Evolutionary conservation across 371 early-diverging fungal genomes (phyloP).

Genomic region (Syncephalastrum sp.): DNA sequence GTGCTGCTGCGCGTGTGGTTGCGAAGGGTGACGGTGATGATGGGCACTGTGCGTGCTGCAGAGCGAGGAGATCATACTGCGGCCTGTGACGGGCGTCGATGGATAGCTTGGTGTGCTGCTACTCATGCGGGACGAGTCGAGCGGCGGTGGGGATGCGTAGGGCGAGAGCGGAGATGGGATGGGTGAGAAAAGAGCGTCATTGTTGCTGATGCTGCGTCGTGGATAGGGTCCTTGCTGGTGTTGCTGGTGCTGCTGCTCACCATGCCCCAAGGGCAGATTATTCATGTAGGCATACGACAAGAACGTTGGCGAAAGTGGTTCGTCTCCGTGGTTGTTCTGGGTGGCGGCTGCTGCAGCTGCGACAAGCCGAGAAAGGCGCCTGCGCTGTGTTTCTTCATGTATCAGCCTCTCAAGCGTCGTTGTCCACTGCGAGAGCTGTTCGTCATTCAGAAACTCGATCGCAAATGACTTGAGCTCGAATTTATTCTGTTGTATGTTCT

Average conservation of each 20-base stretch:
- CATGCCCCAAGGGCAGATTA: constrained; percentile 8
- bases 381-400: constrained; percentile 12
- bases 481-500: constrained; percentile 10
- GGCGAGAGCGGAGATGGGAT: too few relatives aligned
- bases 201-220: constrained; percentile 9
- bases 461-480: constrained; percentile 82
- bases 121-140: too few relatives aligned
- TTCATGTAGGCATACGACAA: constrained; percentile 18
- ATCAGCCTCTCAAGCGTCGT: constrained; percentile 58
- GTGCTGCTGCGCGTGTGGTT: constrained; percentile 4
- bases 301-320: constrained; percentile 13
- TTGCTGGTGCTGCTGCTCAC: not conserved
- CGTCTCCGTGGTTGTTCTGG: constrained; percentile 6
- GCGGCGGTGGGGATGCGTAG: too few relatives aligned
- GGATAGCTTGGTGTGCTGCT: too few relatives aligned
- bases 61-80: not conserved
- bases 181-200: constrained; percentile 1
- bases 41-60: constrained; percentile 2
- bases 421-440: constrained; percentile 88
- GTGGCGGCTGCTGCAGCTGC: constrained; percentile 1
- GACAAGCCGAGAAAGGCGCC: constrained; percentile 5
- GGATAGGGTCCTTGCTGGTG: not conserved
- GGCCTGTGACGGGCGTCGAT: too few relatives aligned
- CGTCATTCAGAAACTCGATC: constrained; percentile 83
- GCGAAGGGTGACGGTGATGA: constrained; percentile 5